phyloP scores from a whole-genome alignment of 352 stramenopile genomes.

The Ophiocytium majus region DNA sequence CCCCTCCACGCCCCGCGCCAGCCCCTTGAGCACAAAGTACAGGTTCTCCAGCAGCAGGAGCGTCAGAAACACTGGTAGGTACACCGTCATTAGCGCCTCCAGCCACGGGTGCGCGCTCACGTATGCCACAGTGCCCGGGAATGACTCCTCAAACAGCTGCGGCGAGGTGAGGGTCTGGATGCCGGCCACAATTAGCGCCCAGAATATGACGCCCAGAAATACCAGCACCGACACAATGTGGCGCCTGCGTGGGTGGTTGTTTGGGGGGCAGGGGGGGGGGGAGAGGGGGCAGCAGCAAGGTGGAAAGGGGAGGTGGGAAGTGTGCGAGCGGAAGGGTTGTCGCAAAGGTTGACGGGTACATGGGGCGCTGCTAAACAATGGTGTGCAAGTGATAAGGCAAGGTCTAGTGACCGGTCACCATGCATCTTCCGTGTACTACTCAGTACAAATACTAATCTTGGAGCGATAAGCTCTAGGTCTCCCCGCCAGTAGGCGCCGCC shows the following conservation, averaged over 20 bases:
- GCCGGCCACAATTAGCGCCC: slow-evolving; percentile 26
- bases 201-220: slow-evolving; percentile 40
- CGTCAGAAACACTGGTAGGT: slow-evolving; percentile 38
- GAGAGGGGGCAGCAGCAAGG: not conserved
- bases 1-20: slow-evolving; percentile 40
- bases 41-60: slow-evolving; percentile 42
- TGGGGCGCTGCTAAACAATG: too few relatives aligned
- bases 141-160: slow-evolving; percentile 18
- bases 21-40: slow-evolving; percentile 46
- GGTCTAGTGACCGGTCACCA: too few relatives aligned
- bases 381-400: too few relatives aligned
- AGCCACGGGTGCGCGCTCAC: slow-evolving; percentile 20
- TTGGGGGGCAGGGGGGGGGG: not conserved
- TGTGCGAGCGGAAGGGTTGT: too few relatives aligned
- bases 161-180: slow-evolving; percentile 41
- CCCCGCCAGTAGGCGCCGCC: too few relatives aligned
- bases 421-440: too few relatives aligned
- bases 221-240: slow-evolving; percentile 26
- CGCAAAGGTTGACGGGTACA: too few relatives aligned
- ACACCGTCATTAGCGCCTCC: slow-evolving; percentile 20
- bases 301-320: too few relatives aligned
- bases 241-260: not conserved
- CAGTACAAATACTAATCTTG: too few relatives aligned
- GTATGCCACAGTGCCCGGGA: slow-evolving; percentile 29
- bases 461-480: too few relatives aligned